These are phyloP conservation scores for Leucosporidium yakuticum DNA, from an alignment of 768 basidiomycete genomes.

Conservation along the genomic window DNA sequence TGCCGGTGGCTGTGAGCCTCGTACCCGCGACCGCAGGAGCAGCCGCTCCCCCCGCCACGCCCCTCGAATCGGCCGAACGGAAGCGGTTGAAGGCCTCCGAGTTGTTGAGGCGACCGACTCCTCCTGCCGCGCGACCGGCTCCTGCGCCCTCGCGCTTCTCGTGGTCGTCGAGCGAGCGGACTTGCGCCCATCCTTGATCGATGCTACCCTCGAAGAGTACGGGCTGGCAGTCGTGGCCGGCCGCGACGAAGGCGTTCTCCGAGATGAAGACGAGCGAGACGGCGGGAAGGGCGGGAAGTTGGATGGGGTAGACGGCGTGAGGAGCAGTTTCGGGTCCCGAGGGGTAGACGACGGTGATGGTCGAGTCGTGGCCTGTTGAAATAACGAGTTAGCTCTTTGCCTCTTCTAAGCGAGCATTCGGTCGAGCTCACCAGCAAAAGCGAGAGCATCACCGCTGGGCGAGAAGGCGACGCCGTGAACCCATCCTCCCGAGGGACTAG, in stretches of 20 bases:
- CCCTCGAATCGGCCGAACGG: constrained; percentile 79
- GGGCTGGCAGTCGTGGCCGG: constrained; percentile 97
- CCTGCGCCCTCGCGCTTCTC: constrained; percentile 51
- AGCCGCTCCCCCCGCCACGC: constrained; percentile 41
- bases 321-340: constrained; percentile 52
- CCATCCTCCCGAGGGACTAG: constrained; percentile 88
- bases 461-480: constrained; percentile 94
- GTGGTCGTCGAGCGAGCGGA: constrained; percentile 81
- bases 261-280: constrained; percentile 79
- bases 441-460: constrained; percentile 87
- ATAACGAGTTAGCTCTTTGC: background rate
- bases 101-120: constrained; percentile 72
- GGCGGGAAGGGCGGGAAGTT: constrained; percentile 69
- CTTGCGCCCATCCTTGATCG: constrained; percentile 64
- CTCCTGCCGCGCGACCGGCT: constrained; percentile 46
- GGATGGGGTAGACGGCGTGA: constrained; percentile 60
- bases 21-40: constrained; percentile 26
- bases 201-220: constrained; percentile 71
- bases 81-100: constrained; percentile 85
- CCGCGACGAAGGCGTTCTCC: constrained; percentile 76
- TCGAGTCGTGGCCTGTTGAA: constrained; percentile 79
- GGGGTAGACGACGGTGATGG: constrained; percentile 87
- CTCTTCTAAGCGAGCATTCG: background rate
- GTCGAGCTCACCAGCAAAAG: constrained; percentile 71
- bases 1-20: constrained; percentile 45